These are phyloP conservation scores for Escallonia rubra DNA, from an alignment of 129 eudicot species.

Conservation along the genomic window DNA sequence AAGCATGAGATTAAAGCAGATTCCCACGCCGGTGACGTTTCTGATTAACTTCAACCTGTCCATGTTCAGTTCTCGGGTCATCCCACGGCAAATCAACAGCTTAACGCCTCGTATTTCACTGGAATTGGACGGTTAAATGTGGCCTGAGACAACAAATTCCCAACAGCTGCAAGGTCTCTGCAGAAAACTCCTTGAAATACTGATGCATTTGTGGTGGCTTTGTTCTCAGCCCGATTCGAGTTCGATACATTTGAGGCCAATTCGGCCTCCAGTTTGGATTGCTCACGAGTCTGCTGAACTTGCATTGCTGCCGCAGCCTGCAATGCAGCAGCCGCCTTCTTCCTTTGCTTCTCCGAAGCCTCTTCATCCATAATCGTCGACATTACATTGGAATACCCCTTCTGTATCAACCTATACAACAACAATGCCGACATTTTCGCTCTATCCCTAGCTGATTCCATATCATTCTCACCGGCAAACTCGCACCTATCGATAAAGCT, in stretches of 20 bases:
- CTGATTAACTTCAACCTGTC: neutral
- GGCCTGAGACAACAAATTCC: slow-evolving; percentile 67
- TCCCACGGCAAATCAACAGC: slow-evolving; percentile 41
- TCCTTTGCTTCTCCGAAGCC: slow-evolving; percentile 61
- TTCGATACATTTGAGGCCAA: slow-evolving; percentile 2
- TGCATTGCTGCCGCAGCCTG: slow-evolving; percentile 41
- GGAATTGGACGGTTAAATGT: slow-evolving; percentile 68
- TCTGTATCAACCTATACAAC: slow-evolving; percentile 70
- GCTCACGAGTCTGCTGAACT: slow-evolving; percentile 34
- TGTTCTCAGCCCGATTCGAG: slow-evolving; percentile 12
- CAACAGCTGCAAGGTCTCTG: slow-evolving; percentile 82
- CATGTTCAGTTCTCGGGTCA: neutral
- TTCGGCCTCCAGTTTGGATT: slow-evolving; percentile 3
- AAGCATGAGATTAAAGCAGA: slow-evolving; percentile 25
- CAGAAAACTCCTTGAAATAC: slow-evolving; percentile 89
- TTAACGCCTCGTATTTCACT: slow-evolving; percentile 77
- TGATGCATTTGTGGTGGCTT: slow-evolving; percentile 30
- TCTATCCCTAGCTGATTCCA: slow-evolving; percentile 66
- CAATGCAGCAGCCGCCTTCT: slow-evolving; percentile 44
- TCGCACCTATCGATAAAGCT: slow-evolving; percentile 82
- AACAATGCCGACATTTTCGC: slow-evolving; percentile 73
- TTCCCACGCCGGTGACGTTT: slow-evolving; percentile 12
- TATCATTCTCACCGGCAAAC: slow-evolving; percentile 65
- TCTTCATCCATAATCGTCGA: slow-evolving; percentile 55
- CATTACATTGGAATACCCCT: slow-evolving; percentile 61